phyloP scores from a whole-genome alignment of 192 early-diverging fungal genomes.

The Diversispora epigaea region DNA sequence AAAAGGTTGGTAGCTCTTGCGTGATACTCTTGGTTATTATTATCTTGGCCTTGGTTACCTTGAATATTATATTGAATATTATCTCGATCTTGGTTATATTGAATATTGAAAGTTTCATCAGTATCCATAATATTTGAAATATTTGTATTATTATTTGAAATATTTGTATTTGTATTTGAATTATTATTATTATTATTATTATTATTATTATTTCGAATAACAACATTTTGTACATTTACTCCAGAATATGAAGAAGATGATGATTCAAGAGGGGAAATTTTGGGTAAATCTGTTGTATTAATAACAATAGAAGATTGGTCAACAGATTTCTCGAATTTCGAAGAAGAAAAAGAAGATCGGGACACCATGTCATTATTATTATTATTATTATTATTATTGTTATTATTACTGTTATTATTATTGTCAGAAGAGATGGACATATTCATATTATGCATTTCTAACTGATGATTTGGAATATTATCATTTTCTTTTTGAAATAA shows the following conservation, averaged over 20 bases:
- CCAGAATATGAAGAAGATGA: background rate
- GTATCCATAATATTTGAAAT: conserved; percentile 11
- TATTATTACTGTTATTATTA: too few species aligned
- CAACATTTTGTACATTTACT: background rate
- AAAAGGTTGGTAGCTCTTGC: too few species aligned
- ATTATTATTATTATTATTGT: background rate
- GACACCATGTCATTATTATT: background rate
- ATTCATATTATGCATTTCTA: conserved; percentile 25
- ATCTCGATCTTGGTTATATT: background rate
- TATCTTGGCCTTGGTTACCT: background rate
- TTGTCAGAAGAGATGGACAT: background rate
- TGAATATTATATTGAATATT: background rate
- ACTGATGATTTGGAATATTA: background rate
- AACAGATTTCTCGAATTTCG: background rate
- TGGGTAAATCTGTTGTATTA: background rate
- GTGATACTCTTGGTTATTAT: background rate
- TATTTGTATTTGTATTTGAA: background rate
- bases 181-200: background rate
- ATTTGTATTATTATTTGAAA: background rate
- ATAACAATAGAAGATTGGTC: background rate
- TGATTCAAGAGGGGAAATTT: background rate
- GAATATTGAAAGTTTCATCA: conserved; percentile 6
- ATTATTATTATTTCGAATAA: background rate
- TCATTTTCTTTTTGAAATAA: background rate
- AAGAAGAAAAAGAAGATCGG: background rate